phyloP scores from a whole-genome alignment of 768 basidiomycete species.

The Leccinellum rugosiceps region DNA sequence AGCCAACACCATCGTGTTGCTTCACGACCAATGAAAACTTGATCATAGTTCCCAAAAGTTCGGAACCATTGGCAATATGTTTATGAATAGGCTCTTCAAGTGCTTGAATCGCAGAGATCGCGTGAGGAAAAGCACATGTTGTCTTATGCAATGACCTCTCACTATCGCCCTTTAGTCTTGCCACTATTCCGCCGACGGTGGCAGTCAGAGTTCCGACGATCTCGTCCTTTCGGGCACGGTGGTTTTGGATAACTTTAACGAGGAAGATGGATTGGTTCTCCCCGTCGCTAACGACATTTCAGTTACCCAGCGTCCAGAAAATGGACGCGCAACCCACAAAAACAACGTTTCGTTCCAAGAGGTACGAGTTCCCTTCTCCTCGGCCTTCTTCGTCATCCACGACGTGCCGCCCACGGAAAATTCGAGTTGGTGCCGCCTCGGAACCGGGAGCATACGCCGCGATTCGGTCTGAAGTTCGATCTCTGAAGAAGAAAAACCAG shows the following conservation, averaged over 20 bases:
- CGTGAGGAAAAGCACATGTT: not conserved
- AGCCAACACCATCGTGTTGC: not conserved
- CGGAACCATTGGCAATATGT: not conserved
- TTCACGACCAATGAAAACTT: not conserved
- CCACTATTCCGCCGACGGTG: not conserved
- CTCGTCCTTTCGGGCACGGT: not conserved
- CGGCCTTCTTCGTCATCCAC: not conserved
- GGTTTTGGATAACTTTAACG: not conserved
- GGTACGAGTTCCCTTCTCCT: not conserved
- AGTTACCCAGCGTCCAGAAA: not conserved
- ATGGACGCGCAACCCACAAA: not conserved
- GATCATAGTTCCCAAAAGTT: not conserved
- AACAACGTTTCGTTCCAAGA: not conserved
- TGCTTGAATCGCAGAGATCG: not conserved
- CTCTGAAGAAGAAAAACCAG: not conserved
- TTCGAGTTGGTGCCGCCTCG: not conserved
- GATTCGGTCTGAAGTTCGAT: slow-evolving; percentile 1
- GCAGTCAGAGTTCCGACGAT: not conserved
- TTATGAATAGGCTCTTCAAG: not conserved
- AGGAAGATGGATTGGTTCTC: not conserved
- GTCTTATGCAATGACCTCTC: not conserved
- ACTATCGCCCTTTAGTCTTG: not conserved
- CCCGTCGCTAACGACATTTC: not conserved
- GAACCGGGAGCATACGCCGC: not conserved
- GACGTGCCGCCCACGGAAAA: not conserved